Evolutionary conservation across 2,329 filamentous ascomycete species (phyloP).

Genomic region (Cladosporium velox): DNA sequence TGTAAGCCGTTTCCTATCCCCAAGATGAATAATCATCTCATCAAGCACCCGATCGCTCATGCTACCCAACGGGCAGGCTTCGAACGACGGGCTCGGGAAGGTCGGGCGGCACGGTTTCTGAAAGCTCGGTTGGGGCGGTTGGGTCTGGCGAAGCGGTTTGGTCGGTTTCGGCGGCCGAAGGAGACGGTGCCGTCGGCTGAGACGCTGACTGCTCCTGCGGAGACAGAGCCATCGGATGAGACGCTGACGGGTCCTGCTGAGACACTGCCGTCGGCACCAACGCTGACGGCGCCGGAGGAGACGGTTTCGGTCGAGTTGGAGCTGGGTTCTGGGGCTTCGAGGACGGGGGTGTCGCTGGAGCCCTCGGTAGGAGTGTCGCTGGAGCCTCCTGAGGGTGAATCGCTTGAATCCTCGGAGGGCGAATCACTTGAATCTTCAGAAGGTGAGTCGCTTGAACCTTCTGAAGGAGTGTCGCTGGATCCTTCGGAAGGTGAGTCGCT

Average conservation of each 20-base stretch:
- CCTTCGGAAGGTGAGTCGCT: background rate
- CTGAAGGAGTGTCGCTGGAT: background rate
- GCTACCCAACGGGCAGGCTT: slow-evolving; percentile 9
- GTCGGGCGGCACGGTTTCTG: background rate
- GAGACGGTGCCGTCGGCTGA: background rate
- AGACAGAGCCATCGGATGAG: background rate
- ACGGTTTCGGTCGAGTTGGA: background rate
- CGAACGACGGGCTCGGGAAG: slow-evolving; percentile 7
- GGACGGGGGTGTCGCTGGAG: background rate
- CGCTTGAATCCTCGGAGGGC: background rate
- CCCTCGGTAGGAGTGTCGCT: background rate
- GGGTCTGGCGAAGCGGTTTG: slow-evolving; percentile 1
- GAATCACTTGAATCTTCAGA: background rate
- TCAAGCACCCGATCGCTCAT: background rate
- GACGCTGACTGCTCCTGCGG: background rate
- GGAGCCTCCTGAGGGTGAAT: background rate
- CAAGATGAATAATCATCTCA: background rate
- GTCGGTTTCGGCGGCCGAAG: background rate
- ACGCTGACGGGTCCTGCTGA: background rate
- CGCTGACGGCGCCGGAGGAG: background rate
- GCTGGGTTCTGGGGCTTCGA: background rate
- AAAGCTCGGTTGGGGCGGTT: background rate
- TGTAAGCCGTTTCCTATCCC: slow-evolving; percentile 13
- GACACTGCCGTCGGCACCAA: background rate
- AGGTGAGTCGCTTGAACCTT: background rate